Evolutionary conservation across 306 rosid species (phyloP).

Genomic region (Pterocarpus macrocarpus): DNA sequence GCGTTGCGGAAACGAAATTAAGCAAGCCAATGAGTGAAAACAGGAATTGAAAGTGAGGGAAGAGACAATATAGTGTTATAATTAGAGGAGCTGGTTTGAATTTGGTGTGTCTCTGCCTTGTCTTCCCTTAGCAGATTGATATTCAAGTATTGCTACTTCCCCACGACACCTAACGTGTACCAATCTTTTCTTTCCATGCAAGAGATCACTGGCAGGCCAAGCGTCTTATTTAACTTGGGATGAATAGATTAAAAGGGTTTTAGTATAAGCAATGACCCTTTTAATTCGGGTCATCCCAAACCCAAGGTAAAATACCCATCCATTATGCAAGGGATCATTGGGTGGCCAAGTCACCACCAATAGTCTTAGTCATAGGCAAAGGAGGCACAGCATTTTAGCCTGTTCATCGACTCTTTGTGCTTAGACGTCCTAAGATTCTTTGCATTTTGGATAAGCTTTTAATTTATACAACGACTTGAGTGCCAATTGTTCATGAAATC

Average conservation of each 20-base stretch:
- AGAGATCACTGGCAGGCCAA: background rate
- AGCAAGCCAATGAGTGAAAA: slow-evolving; percentile 13
- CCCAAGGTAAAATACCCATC: too few relatives aligned
- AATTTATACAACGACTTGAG: background rate
- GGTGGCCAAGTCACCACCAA: too few relatives aligned
- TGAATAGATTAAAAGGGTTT: too few relatives aligned
- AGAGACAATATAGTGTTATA: background rate
- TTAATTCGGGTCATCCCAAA: too few relatives aligned
- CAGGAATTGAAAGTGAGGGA: background rate
- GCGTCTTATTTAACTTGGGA: background rate
- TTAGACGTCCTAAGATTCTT: background rate
- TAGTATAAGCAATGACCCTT: too few relatives aligned
- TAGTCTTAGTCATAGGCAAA: background rate
- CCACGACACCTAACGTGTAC: slow-evolving; percentile 40
- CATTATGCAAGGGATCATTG: too few relatives aligned
- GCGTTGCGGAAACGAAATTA: background rate
- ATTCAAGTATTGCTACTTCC: slow-evolving; percentile 2
- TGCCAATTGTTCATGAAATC: background rate
- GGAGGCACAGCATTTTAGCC: slow-evolving; percentile 17
- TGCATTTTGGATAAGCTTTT: slow-evolving; percentile 22
- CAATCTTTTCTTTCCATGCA: slow-evolving; percentile 10
- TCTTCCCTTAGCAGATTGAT: background rate
- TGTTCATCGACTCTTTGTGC: background rate
- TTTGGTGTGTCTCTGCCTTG: slow-evolving; percentile 6
- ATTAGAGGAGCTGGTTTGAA: slow-evolving; percentile 39